phyloP scores from a whole-genome alignment of 768 basidiomycete species.

The Lactifluus hygrophoroides region DNA sequence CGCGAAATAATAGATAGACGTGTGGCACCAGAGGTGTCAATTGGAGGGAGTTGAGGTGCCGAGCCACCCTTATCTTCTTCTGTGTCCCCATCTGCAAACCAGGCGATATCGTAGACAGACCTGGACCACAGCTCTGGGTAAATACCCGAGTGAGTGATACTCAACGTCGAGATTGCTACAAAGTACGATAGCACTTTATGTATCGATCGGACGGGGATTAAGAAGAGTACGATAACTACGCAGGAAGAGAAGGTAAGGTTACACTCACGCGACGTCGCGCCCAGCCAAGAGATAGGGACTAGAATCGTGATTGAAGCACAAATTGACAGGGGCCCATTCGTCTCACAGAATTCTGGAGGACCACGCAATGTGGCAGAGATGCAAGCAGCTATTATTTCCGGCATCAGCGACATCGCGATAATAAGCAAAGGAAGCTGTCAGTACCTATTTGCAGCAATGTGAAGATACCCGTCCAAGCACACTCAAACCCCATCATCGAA shows the following conservation, averaged over 20 bases:
- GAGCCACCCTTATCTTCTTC: background rate
- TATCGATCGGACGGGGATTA: background rate
- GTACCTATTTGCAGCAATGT: slow-evolving; percentile 42
- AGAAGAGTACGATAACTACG: background rate
- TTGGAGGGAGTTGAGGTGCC: slow-evolving; percentile 15
- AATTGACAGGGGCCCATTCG: slow-evolving; percentile 17
- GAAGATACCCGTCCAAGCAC: slow-evolving; percentile 44
- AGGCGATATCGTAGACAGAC: slow-evolving; percentile 44
- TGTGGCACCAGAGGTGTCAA: slow-evolving; percentile 8
- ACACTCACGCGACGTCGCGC: slow-evolving; percentile 25
- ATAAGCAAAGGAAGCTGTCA: background rate
- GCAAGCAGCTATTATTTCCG: slow-evolving; percentile 35
- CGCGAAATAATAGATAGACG: slow-evolving; percentile 19
- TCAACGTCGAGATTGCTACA: slow-evolving; percentile 40
- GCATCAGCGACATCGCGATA: background rate
- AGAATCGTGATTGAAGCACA: slow-evolving; percentile 27
- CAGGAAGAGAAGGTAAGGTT: background rate
- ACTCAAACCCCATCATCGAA: slow-evolving; percentile 44
- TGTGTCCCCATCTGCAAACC: slow-evolving; percentile 36
- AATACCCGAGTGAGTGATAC: slow-evolving; percentile 36
- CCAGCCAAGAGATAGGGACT: slow-evolving; percentile 26
- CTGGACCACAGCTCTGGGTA: slow-evolving; percentile 45
- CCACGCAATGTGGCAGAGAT: slow-evolving; percentile 40
- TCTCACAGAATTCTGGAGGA: slow-evolving; percentile 31
- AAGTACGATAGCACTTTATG: slow-evolving; percentile 45